phyloP scores from a whole-genome alignment of 108 stramenopile species.

The Licmophora abbreviata region DNA sequence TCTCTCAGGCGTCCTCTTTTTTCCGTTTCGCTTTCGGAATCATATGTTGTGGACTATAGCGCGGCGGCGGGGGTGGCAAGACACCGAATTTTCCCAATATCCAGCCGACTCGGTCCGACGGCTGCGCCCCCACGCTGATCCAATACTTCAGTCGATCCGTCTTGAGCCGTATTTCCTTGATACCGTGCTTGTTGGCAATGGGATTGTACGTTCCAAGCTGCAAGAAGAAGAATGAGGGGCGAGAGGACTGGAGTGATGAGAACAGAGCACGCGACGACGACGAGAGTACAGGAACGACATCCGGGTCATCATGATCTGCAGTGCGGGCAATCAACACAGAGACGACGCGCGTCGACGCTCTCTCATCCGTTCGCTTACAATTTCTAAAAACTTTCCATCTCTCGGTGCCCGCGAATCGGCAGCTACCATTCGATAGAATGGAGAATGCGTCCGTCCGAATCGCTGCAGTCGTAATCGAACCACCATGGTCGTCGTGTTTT shows the following conservation, averaged over 20 bases:
- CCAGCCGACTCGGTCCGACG: constrained; percentile 90
- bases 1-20: background rate
- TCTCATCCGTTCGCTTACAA: constrained; percentile 20
- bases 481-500: constrained; percentile 48
- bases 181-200: constrained; percentile 78
- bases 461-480: constrained; percentile 93
- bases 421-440: constrained; percentile 98
- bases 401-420: constrained; percentile 87
- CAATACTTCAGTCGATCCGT: constrained; percentile 92
- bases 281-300: background rate
- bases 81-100: constrained; percentile 93
- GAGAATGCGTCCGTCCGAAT: constrained; percentile 86
- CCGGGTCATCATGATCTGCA: too few species aligned
- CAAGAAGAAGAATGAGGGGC: too few species aligned
- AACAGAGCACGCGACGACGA: background rate
- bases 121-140: constrained; percentile 93
- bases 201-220: constrained; percentile 98
- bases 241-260: too few species aligned
- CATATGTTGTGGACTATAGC: constrained; percentile 47
- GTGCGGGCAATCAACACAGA: background rate
- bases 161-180: constrained; percentile 95
- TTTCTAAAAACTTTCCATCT: constrained; percentile 87
- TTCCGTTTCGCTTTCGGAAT: constrained; percentile 52
- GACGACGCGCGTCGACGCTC: background rate
- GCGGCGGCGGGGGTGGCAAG: constrained; percentile 69